These are phyloP conservation scores for Colletotrichum simmondsii DNA, from an alignment of 2,329 filamentous ascomycete species.

Conservation along the genomic window DNA sequence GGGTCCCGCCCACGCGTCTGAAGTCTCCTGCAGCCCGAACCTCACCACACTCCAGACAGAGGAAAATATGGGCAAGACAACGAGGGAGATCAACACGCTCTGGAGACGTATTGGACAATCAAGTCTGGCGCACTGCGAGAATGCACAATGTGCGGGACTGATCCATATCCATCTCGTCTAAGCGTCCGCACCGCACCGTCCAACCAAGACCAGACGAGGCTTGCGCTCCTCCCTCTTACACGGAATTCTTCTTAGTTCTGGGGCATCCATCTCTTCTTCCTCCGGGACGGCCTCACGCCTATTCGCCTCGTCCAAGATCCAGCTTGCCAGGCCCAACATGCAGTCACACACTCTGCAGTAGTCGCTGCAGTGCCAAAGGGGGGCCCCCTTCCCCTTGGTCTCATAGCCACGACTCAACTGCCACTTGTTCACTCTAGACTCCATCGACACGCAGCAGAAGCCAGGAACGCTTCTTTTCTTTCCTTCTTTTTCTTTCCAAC, in stretches of 20 bases:
- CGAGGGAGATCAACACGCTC: slow-evolving; percentile 14
- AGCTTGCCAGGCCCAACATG: neutral
- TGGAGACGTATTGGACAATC: slow-evolving; percentile 1
- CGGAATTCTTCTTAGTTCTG: neutral
- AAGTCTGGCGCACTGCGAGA: neutral
- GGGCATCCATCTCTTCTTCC: neutral
- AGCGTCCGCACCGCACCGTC: slow-evolving; percentile 15
- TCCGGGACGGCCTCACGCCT: neutral
- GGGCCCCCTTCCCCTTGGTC: slow-evolving; percentile 2
- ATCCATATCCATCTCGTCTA: neutral
- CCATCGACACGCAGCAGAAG: slow-evolving; percentile 16
- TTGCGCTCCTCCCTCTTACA: neutral
- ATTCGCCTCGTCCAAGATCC: slow-evolving; percentile 19
- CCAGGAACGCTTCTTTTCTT: neutral
- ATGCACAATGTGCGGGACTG: neutral
- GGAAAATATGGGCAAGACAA: slow-evolving; percentile 16
- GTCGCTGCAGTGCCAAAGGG: slow-evolving; percentile 20
- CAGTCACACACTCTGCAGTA: slow-evolving; percentile 25
- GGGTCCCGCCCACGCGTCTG: slow-evolving; percentile 34
- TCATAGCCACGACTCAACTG: slow-evolving; percentile 29
- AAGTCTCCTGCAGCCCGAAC: slow-evolving; percentile 22
- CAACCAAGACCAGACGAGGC: slow-evolving; percentile 23
- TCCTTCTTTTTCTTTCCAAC: slow-evolving; percentile 6
- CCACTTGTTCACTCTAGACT: slow-evolving; percentile 26
- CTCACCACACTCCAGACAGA: neutral